These are phyloP conservation scores for Prunus persica DNA, from an alignment of 306 rosid species.

Conservation along the genomic window Prunus_persica_NCBIv2 NC_034012.1:6330001-6330500, in stretches of 20 bases:
- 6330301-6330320: neutral
- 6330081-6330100: neutral
- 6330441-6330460: conserved; percentile 10
- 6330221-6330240: neutral
- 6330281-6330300: neutral
- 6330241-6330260: neutral
- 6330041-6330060: neutral
- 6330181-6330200: neutral
- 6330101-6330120: neutral
- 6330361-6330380: neutral
- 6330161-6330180: conserved; percentile 6
- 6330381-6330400: neutral
- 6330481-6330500: neutral
- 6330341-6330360: conserved; percentile 20
- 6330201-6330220: neutral
- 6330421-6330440: conserved; percentile 11
- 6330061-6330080: neutral
- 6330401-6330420: neutral
- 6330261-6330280: neutral
- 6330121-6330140: neutral
- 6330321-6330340: accelerated
- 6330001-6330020: neutral
- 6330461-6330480: neutral
- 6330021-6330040: neutral
- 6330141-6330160: neutral